phyloP scores from a whole-genome alignment of 768 basidiomycete species.

The Chiua virens region DNA sequence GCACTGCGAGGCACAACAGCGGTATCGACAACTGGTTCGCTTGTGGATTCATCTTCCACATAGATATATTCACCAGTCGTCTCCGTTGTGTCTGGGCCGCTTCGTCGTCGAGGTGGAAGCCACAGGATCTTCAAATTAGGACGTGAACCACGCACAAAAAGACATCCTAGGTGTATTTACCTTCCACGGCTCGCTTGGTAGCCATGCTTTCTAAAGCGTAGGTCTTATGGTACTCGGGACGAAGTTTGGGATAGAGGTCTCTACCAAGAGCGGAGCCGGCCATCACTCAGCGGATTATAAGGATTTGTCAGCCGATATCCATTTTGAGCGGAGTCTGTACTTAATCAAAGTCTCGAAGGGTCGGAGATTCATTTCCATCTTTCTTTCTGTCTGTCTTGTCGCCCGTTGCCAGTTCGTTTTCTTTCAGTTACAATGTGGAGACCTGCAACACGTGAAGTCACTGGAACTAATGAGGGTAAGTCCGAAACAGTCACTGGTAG shows the following conservation, averaged over 20 bases:
- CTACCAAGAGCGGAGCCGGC: too few relatives aligned
- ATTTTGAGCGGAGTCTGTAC: slow-evolving; percentile 37
- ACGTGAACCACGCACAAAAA: not conserved
- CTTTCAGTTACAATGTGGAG: slow-evolving; percentile 70
- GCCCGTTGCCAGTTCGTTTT: slow-evolving; percentile 19
- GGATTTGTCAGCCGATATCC: slow-evolving; percentile 26
- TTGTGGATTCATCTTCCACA: slow-evolving; percentile 53
- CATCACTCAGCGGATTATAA: not conserved
- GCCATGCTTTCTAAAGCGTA: slow-evolving; percentile 27
- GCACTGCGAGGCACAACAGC: slow-evolving; percentile 63
- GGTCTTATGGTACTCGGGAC: not conserved
- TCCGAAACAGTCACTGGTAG: slow-evolving; percentile 8
- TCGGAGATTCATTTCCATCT: slow-evolving; percentile 37
- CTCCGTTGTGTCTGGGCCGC: slow-evolving; percentile 43
- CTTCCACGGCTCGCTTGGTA: slow-evolving; percentile 42
- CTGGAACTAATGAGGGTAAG: slow-evolving; percentile 90
- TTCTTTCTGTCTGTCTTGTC: slow-evolving; percentile 17
- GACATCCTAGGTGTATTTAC: slow-evolving; percentile 25
- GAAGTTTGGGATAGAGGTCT: too few relatives aligned
- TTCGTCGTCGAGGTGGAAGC: slow-evolving; percentile 34
- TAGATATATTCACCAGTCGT: slow-evolving; percentile 60
- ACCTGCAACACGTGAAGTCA: slow-evolving; percentile 85
- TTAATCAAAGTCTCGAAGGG: slow-evolving; percentile 15
- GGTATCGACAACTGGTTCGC: slow-evolving; percentile 32
- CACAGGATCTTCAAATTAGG: slow-evolving; percentile 17